These are phyloP conservation scores for Toxoplasma gondii DNA, from an alignment of 169 alveolate genomes.

Conservation along the genomic window DNA sequence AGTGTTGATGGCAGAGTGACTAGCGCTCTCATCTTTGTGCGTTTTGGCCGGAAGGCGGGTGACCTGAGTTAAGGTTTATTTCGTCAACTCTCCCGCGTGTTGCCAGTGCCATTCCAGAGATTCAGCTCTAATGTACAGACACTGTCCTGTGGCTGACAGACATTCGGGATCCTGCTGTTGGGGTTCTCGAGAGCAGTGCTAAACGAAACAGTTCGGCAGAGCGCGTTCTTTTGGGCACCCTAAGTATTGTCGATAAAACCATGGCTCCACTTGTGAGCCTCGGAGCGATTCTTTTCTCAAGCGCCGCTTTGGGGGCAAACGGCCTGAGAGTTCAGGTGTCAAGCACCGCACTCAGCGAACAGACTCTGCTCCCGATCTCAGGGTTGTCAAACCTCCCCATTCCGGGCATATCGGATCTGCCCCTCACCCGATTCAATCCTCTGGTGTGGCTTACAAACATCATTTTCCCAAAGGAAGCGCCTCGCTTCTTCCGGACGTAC, in stretches of 20 bases:
- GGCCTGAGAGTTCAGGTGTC: background rate
- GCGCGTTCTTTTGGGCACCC: too few species aligned
- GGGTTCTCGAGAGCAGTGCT: background rate
- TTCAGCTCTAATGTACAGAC: background rate
- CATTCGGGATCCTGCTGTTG: background rate
- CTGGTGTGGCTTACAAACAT: slow-evolving; percentile 48
- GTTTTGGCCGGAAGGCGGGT: background rate
- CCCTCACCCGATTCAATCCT: background rate
- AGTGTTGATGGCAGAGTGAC: background rate
- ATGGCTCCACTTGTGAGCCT: background rate
- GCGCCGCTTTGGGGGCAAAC: background rate
- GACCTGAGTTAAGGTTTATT: too few species aligned
- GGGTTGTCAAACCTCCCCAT: background rate
- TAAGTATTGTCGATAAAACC: background rate
- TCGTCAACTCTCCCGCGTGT: background rate
- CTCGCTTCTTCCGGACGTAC: background rate
- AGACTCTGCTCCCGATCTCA: background rate
- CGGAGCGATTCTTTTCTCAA: background rate
- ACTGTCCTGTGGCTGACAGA: background rate
- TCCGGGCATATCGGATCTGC: background rate
- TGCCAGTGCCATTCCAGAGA: background rate
- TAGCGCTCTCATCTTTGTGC: background rate
- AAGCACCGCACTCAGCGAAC: background rate
- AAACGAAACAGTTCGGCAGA: too few species aligned
- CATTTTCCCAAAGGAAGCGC: slow-evolving; percentile 37